A percentile compares a stretch with the other conserved stretches of the same genome.
Conservation (phyloP, 169 alveolate species). For the Plasmodium adleri region DNA sequence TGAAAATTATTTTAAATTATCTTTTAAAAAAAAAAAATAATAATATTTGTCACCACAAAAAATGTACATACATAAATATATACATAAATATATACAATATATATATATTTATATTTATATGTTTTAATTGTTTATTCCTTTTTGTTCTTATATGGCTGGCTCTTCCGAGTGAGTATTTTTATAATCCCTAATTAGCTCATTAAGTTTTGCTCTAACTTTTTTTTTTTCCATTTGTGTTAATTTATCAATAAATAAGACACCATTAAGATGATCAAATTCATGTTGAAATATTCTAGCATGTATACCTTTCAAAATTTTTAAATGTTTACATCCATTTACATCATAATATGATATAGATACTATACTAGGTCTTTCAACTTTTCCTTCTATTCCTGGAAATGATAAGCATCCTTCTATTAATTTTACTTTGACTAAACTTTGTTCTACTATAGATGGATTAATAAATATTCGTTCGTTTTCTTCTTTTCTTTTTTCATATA, state of each 20-base stretch:
- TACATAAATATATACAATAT: not conserved
- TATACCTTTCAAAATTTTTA: conserved; percentile 60
- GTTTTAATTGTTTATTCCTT: not conserved
- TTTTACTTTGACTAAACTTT: conserved; percentile 15
- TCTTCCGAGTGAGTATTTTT: conserved; percentile 30
- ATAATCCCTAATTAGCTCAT: conserved; percentile 39
- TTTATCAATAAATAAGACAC: conserved; percentile 66
- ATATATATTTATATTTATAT: not conserved
- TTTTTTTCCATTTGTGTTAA: conserved; percentile 40
- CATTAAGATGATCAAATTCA: conserved; percentile 76
- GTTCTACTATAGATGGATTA: conserved; percentile 61
- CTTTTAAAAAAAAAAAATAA: too few relatives aligned
- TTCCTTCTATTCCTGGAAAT: conserved; percentile 69
- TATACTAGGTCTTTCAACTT: conserved; percentile 54
- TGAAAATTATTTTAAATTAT: too few relatives aligned
- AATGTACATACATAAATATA: not conserved
- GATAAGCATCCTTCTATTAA: conserved; percentile 70
- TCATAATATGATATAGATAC: conserved; percentile 54
- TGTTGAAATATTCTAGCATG: conserved; percentile 76
- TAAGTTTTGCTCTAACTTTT: conserved; percentile 34
- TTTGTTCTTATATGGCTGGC: conserved; percentile 19
- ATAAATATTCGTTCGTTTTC: conserved; percentile 61
- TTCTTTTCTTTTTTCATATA: conserved; percentile 23
- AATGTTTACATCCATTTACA: conserved; percentile 38
- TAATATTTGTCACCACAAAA: not conserved